Evolutionary conservation across 352 stramenopile genomes (phyloP).

Genomic region (Blastocystis sp.): DNA sequence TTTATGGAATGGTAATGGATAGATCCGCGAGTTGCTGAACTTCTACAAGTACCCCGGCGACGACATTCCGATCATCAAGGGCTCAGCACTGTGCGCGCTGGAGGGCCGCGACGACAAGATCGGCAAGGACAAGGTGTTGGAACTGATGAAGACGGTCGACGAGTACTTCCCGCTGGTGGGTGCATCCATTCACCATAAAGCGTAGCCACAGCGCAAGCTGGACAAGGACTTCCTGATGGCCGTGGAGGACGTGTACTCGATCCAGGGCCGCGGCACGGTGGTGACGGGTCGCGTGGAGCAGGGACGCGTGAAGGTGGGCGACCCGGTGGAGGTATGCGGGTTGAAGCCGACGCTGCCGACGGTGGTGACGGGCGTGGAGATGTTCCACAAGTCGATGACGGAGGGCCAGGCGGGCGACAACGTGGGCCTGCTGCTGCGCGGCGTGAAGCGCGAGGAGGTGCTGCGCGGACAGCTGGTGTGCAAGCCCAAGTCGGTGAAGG

Average conservation of each 20-base stretch:
- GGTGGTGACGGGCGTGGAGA: conserved; percentile 80
- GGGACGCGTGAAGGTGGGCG: conserved; percentile 80
- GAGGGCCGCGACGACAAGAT: conserved; percentile 83
- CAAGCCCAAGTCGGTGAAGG: conserved; percentile 82
- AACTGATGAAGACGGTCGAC: conserved; percentile 87
- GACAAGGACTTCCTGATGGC: conserved; percentile 95
- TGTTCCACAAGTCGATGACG: conserved; percentile 92
- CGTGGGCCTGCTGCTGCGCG: conserved; percentile 86
- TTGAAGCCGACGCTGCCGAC: conserved; percentile 21
- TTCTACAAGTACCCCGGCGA: conserved; percentile 92
- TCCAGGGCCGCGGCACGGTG: conserved; percentile 92
- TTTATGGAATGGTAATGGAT: background rate
- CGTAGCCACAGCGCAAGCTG: conserved; percentile 81
- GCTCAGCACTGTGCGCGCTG: conserved; percentile 86
- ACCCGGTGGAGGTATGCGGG: conserved; percentile 83
- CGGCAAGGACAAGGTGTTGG: conserved; percentile 82
- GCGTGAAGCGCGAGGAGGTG: conserved; percentile 89
- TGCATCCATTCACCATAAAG: conserved; percentile 76
- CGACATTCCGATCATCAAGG: conserved; percentile 88
- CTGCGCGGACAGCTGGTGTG: conserved; percentile 75
- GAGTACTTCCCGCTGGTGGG: conserved; percentile 77
- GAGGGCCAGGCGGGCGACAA: conserved; percentile 90
- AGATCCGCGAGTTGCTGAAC: conserved; percentile 85
- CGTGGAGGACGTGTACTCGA: conserved; percentile 93
- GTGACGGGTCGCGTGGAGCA: conserved; percentile 90